Base-by-base conservation (phyloP, 768 basidiomycete genomes). In the Pulveroboletus sp. region DNA sequence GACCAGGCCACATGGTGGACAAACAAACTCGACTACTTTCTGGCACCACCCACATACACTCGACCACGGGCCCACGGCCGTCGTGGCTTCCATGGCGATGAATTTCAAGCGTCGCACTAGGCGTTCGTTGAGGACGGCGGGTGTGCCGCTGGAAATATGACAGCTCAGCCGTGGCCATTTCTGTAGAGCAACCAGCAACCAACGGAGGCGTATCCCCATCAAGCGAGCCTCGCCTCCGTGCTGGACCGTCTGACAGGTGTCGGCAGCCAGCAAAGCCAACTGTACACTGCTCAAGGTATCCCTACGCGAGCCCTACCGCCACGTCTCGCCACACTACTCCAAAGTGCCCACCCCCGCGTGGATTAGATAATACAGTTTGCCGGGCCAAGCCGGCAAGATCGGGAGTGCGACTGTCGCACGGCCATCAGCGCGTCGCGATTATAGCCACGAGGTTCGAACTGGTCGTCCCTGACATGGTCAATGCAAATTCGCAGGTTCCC, bases 341-440 rank as follows among this genome's bases (percentile, higher is more conserved):
- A 21, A 21, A 21, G 21, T 21, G 21, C 21, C 21, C 21, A n/a
- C 43, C 43, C 46, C 46, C 39, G 17, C 18, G 18, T 18, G 28
- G 36, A 26, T 50, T 58, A 39, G 26, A 37, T 50, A 49, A 54
- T 26, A 10, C 41, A 18, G 1, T 28, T 26, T 24, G 7, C 32
- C 44, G 35, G 50, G 32, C 44, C 51, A 43, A 24, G 32, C 56
- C 59, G 61, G 40, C 45, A 2, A 44, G 39, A 37, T 32, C 61
- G 60, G 61, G 43, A 24, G 5, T 61, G 47, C 60, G 61, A 57
- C 21, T 5, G 13, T 61, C 61, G 61, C 59, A 52, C 49, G 35
- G 42, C 15, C 31, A 48, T 54, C 57, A 46, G 36, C 43, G 51
- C 32, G 27, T 55, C 43, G 47, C 50, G 46, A 50, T 60, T 27